phyloP scores from a whole-genome alignment of 306 rosid genomes.

The Luffa acutangula region DNA sequence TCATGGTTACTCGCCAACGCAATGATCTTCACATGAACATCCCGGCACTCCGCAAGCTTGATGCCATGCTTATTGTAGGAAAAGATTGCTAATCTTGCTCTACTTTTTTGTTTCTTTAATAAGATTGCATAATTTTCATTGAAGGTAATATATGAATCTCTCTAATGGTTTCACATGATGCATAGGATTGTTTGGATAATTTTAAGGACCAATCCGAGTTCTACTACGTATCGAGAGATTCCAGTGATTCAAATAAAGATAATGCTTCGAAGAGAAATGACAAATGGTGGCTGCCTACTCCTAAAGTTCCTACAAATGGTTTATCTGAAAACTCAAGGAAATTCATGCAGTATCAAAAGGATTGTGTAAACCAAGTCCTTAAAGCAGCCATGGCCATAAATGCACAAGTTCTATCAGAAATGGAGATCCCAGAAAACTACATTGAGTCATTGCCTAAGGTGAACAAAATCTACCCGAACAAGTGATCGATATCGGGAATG shows the following conservation, averaged over 20 bases:
- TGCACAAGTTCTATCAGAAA: conserved; percentile 85
- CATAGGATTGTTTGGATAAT: conserved; percentile 81
- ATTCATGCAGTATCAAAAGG: conserved; percentile 87
- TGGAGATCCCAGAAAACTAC: conserved; percentile 93
- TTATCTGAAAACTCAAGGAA: conserved; percentile 71
- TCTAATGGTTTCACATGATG: conserved; percentile 8
- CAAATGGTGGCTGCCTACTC: conserved; percentile 96
- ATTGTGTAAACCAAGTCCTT: conserved; percentile 94
- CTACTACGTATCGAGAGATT: conserved; percentile 62
- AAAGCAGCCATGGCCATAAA: conserved; percentile 99
- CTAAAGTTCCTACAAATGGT: conserved; percentile 72
- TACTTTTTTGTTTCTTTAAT: neutral
- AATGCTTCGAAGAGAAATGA: conserved; percentile 34
- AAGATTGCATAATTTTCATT: neutral
- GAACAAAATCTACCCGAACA: conserved; percentile 6
- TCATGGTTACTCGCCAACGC: conserved; percentile 89
- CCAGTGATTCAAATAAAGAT: conserved; percentile 41
- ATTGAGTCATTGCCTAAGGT: conserved; percentile 92
- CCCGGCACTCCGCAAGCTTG: conserved; percentile 85
- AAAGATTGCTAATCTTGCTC: conserved; percentile 3
- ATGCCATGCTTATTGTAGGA: conserved; percentile 82
- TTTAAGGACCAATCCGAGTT: conserved; percentile 67
- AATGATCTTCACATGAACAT: conserved; percentile 94
- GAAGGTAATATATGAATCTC: neutral
- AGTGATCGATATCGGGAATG: neutral